Conservation (phyloP, 371 early-diverging fungal species). For the Mortierella sp. region DNA sequence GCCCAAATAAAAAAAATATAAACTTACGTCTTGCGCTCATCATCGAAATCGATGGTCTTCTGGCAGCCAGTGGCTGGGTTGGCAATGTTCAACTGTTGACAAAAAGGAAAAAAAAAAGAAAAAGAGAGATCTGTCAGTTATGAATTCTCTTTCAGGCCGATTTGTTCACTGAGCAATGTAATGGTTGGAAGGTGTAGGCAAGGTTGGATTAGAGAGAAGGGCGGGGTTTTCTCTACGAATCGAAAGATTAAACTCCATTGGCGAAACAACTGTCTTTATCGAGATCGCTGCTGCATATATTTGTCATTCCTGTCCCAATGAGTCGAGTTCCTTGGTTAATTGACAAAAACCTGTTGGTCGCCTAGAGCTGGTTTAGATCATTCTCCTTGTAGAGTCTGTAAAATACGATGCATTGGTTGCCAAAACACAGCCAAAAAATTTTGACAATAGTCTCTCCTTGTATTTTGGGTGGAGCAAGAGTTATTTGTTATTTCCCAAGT, state of each 20-base stretch:
- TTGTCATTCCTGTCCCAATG: too few species aligned
- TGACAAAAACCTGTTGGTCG: too few species aligned
- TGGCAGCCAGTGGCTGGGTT: conserved; percentile 98
- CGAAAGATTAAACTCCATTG: too few species aligned
- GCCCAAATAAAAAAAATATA: neutral
- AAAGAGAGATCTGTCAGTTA: conserved; percentile 20
- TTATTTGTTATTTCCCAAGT: neutral
- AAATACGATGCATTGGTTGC: too few species aligned
- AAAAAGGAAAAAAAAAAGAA: neutral
- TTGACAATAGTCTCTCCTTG: conserved; percentile 21
- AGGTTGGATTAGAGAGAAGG: neutral
- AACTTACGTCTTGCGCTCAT: conserved; percentile 93
- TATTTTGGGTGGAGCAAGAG: neutral
- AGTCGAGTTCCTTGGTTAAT: too few species aligned
- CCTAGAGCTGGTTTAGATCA: too few species aligned
- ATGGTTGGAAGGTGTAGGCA: neutral
- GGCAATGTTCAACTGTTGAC: conserved; percentile 32
- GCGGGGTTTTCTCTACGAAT: too few species aligned
- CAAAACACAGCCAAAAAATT: neutral
- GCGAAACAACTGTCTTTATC: too few species aligned
- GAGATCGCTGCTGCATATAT: too few species aligned
- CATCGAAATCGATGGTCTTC: conserved; percentile 95
- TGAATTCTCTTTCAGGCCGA: conserved; percentile 2
- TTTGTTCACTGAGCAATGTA: neutral
- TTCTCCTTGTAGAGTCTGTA: too few species aligned